Percentiles rank a stretch among this genome's conserved stretches.
Evolutionary conservation across 495 filamentous ascomycete species (phyloP).

Genomic region (Penicillium lividum): DNA sequence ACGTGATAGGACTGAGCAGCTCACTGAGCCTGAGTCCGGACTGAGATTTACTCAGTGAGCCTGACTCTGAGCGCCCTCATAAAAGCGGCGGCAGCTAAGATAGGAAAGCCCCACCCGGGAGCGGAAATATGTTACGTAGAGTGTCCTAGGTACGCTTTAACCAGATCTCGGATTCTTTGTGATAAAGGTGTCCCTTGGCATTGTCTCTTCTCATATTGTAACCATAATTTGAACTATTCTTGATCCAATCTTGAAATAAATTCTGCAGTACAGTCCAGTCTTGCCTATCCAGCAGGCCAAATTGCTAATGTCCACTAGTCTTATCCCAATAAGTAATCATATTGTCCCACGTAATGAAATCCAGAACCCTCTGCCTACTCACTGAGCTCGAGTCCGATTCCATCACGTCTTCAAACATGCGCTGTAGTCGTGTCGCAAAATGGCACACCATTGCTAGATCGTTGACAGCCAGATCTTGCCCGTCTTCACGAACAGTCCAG

Average conservation of each 20-base stretch:
- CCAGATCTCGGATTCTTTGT: too few relatives aligned
- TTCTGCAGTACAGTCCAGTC: too few relatives aligned
- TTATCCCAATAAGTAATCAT: conserved; percentile 5
- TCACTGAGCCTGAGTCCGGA: neutral
- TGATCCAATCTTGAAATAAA: too few relatives aligned
- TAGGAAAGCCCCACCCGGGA: conserved; percentile 23
- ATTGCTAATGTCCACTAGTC: conserved; percentile 4
- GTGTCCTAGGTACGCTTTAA: too few relatives aligned
- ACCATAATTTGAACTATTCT: too few relatives aligned
- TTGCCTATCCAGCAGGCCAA: neutral
- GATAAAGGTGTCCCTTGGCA: too few relatives aligned
- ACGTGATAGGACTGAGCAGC: neutral
- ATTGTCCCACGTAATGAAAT: conserved; percentile 13
- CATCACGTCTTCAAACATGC: conserved; percentile 3
- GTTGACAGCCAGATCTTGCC: conserved; percentile 11
- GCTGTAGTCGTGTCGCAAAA: conserved; percentile 5
- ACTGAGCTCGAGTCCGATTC: conserved; percentile 6
- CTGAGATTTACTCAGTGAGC: conserved; percentile 2
- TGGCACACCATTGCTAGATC: conserved; percentile 20
- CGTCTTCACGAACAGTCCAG: conserved; percentile 18
- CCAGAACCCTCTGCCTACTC: conserved; percentile 13
- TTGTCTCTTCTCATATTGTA: too few relatives aligned
- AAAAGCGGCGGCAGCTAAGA: conserved; percentile 31
- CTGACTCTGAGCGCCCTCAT: conserved; percentile 29
- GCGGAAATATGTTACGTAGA: too few relatives aligned